These are phyloP conservation scores for Kwoniella botswanensis DNA, from an alignment of 768 basidiomycete species.

Conservation along the genomic window DNA sequence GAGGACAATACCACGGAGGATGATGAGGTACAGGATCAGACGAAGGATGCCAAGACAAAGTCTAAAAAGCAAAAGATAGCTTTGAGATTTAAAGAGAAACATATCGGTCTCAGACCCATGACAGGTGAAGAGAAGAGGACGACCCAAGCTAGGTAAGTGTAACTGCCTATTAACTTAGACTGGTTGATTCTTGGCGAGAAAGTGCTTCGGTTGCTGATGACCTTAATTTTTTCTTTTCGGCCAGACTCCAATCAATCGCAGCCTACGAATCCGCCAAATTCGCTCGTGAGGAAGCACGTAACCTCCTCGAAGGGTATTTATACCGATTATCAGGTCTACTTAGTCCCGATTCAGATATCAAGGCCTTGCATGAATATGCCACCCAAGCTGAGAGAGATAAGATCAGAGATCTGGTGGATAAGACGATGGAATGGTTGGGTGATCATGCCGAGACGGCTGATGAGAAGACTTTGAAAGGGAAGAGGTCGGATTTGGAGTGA, in stretches of 20 bases:
- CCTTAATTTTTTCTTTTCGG: too few relatives aligned
- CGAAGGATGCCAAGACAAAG: constrained; percentile 45
- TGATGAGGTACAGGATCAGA: constrained; percentile 22
- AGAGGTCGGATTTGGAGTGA: constrained; percentile 81
- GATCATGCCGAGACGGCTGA: constrained; percentile 83
- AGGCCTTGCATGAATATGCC: constrained; percentile 85
- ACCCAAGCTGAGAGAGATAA: constrained; percentile 70
- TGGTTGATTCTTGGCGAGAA: too few relatives aligned
- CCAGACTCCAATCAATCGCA: constrained; percentile 79
- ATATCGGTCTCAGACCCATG: constrained; percentile 76
- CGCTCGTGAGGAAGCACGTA: constrained; percentile 85
- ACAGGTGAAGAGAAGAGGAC: constrained; percentile 74
- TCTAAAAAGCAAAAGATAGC: constrained; percentile 65
- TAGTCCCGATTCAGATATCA: constrained; percentile 67
- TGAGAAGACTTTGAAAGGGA: constrained; percentile 73
- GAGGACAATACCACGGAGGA: constrained; percentile 25
- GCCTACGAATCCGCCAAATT: constrained; percentile 74
- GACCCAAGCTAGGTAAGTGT: constrained; percentile 67
- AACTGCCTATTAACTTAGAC: not conserved
- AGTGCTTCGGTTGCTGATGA: too few relatives aligned
- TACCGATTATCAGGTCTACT: constrained; percentile 87
- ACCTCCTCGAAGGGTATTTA: constrained; percentile 88
- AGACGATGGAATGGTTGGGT: constrained; percentile 79
- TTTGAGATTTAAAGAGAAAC: constrained; percentile 68
- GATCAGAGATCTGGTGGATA: constrained; percentile 72